Evolutionary conservation across 768 basidiomycete species (phyloP).

Genomic region (Russula earlei): DNA sequence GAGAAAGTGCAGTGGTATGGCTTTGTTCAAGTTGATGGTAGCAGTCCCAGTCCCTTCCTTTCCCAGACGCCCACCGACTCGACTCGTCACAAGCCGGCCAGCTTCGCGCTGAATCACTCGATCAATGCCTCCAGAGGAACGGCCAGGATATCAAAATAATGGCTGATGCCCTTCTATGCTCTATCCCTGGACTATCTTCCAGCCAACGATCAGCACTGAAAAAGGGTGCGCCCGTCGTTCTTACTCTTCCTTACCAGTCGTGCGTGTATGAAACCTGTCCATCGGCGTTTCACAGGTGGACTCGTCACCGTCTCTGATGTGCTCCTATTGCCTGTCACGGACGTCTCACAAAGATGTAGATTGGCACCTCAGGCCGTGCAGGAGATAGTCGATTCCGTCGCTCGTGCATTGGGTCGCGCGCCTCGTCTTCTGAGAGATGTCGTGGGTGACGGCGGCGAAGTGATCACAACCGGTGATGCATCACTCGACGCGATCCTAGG

Average conservation of each 20-base stretch:
- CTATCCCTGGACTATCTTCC: slow-evolving; percentile 10
- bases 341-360: slow-evolving; percentile 48
- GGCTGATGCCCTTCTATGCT: slow-evolving; percentile 9
- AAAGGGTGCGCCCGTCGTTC: slow-evolving; percentile 1
- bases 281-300: slow-evolving; percentile 35
- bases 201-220: slow-evolving; percentile 4
- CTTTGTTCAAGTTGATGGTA: no score
- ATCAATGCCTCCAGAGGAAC: neutral
- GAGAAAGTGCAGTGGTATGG: no score
- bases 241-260: neutral
- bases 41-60: no score
- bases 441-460: slow-evolving; percentile 32
- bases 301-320: slow-evolving; percentile 41
- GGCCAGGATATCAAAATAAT: neutral
- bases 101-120: neutral
- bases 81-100: neutral
- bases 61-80: neutral
- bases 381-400: slow-evolving; percentile 41
- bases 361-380: slow-evolving; percentile 41
- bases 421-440: slow-evolving; percentile 36
- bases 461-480: slow-evolving; percentile 66
- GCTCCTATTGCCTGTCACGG: slow-evolving; percentile 38
- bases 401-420: slow-evolving; percentile 32
- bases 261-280: neutral
- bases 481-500: slow-evolving; percentile 60